Evolutionary conservation across 2,329 filamentous ascomycete species (phyloP).

Genomic region (Xenosphaeropsis pyriputrescens): DNA sequence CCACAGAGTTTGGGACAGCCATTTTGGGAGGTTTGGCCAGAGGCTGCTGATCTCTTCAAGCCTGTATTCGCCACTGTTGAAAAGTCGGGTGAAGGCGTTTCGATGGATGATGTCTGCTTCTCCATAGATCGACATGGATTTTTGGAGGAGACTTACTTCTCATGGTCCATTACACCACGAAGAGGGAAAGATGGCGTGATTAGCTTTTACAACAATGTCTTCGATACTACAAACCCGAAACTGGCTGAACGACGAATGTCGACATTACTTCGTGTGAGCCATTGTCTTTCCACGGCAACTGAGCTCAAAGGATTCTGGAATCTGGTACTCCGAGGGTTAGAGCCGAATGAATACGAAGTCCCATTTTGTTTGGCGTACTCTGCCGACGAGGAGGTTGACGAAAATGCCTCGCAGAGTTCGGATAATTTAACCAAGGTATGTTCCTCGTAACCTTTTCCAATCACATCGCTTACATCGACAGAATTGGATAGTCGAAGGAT

Average conservation of each 20-base stretch:
- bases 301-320: conserved; percentile 20
- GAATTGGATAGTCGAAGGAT: neutral
- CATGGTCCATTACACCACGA: conserved; percentile 67
- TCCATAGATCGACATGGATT: conserved; percentile 56
- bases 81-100: conserved; percentile 57
- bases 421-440: too few relatives aligned
- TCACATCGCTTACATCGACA: neutral
- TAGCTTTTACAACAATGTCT: neutral
- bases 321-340: conserved; percentile 11
- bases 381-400: conserved; percentile 11
- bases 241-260: conserved; percentile 21
- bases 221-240: conserved; percentile 20
- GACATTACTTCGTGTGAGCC: conserved; percentile 22
- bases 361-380: conserved; percentile 20
- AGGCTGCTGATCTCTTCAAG: conserved; percentile 38
- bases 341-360: conserved; percentile 14
- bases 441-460: too few relatives aligned
- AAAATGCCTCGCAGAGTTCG: conserved; percentile 3
- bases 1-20: conserved; percentile 40
- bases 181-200: conserved; percentile 59
- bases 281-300: conserved; percentile 14
- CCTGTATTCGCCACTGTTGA: conserved; percentile 53
- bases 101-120: conserved; percentile 68
- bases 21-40: conserved; percentile 42
- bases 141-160: conserved; percentile 69